Percentiles rank a stretch among this genome's conserved stretches.
Conservation (phyloP, 2,329 filamentous ascomycete species). For the Aphanoascus verrucosus region DNA sequence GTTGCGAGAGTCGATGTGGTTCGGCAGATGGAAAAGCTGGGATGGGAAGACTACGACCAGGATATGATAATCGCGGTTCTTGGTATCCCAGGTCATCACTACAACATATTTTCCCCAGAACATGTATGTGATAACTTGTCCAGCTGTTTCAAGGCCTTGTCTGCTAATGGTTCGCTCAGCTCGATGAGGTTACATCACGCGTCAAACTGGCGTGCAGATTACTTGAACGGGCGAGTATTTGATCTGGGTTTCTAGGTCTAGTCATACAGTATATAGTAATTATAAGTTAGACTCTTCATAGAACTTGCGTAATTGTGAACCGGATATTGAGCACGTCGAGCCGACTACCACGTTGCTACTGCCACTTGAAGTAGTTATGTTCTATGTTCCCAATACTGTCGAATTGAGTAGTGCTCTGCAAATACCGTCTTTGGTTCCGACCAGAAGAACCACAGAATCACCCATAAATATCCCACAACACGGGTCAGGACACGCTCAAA, state of each 20-base stretch:
- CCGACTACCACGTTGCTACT: too few relatives aligned
- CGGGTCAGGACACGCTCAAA: background rate
- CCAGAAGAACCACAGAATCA: slow-evolving; percentile 10
- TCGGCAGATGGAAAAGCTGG: slow-evolving; percentile 14
- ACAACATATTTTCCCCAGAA: slow-evolving; percentile 16
- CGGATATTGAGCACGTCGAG: background rate
- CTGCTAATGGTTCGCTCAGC: slow-evolving; percentile 4
- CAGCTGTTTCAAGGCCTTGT: background rate
- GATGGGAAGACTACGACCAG: slow-evolving; percentile 18
- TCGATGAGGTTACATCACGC: slow-evolving; percentile 14
- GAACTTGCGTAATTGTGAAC: background rate
- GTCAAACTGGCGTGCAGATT: slow-evolving; percentile 16
- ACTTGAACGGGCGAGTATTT: slow-evolving; percentile 12
- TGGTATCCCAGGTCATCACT: slow-evolving; percentile 19
- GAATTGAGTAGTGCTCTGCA: background rate
- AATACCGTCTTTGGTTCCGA: slow-evolving; percentile 4
- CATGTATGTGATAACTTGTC: slow-evolving; percentile 12
- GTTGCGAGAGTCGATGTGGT: slow-evolving; percentile 16
- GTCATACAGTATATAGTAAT: background rate
- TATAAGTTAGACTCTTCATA: background rate
- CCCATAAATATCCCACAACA: slow-evolving; percentile 6
- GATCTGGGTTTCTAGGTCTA: background rate
- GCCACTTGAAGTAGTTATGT: background rate
- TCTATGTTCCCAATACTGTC: background rate
- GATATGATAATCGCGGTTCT: slow-evolving; percentile 15